These are phyloP conservation scores for Brassica carinata DNA, from an alignment of 345 rosid species.

Conservation along the genomic window DNA sequence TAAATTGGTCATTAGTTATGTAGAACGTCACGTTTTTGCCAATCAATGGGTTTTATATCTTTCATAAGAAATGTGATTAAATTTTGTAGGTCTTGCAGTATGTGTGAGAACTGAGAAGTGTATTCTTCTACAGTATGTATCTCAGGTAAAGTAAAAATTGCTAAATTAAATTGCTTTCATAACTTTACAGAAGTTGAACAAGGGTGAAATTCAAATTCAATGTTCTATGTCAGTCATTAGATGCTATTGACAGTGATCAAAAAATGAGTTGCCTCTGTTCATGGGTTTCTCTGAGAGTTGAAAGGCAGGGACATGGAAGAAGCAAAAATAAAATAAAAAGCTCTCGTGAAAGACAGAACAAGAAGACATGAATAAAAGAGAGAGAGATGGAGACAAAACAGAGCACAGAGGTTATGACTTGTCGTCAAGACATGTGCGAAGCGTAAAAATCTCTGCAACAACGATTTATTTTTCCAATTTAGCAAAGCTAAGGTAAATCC, in stretches of 20 bases:
- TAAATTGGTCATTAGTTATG: neutral
- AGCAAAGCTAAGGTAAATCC: conserved; percentile 28
- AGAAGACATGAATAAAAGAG: conserved; percentile 24
- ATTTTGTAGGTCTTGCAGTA: neutral
- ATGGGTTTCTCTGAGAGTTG: conserved; percentile 35
- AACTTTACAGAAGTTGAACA: neutral
- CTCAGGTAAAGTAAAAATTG: neutral
- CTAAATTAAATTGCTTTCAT: neutral
- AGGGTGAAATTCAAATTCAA: neutral
- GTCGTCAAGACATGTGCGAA: conserved; percentile 14
- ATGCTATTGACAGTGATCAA: conserved; percentile 18
- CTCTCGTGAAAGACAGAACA: conserved; percentile 32
- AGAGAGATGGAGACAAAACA: conserved; percentile 33
- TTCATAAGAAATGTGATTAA: conserved; percentile 1
- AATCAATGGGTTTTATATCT: conserved; percentile 18
- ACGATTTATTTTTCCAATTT: neutral
- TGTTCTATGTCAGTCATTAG: neutral
- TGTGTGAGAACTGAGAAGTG: neutral
- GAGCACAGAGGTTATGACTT: conserved; percentile 27
- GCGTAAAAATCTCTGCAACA: conserved; percentile 29
- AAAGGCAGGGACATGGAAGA: conserved; percentile 25
- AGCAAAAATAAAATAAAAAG: conserved; percentile 16
- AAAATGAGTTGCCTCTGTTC: conserved; percentile 25
- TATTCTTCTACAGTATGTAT: neutral
- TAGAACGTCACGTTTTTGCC: neutral